phyloP scores from a whole-genome alignment of 768 basidiomycete species.

The Boletus reticuloceps region DNA sequence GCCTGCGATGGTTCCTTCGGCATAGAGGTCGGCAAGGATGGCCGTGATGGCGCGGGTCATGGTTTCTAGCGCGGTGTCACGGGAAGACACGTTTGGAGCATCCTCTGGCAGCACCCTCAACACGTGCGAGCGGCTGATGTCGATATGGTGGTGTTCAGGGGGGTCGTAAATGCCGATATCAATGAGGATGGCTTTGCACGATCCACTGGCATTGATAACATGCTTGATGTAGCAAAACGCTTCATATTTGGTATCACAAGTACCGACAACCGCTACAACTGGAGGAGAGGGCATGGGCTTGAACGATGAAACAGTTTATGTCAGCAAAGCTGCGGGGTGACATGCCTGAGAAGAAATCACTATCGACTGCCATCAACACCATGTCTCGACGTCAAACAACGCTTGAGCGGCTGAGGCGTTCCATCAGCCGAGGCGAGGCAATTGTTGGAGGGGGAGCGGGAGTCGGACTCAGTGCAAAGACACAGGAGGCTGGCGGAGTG shows the following conservation, averaged over 20 bases:
- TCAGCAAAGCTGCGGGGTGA: neutral
- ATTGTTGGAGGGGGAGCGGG: conserved; percentile 29
- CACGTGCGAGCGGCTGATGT: conserved; percentile 22
- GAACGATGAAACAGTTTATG: no score
- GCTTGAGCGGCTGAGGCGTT: conserved; percentile 12
- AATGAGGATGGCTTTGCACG: conserved; percentile 26
- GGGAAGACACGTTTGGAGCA: conserved; percentile 5
- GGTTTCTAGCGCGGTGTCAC: conserved; percentile 5
- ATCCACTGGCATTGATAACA: conserved; percentile 6
- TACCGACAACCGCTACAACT: conserved; percentile 25
- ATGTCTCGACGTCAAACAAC: conserved; percentile 19
- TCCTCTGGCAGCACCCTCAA: conserved; percentile 4
- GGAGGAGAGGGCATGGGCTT: conserved; percentile 12
- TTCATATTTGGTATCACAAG: conserved; percentile 28
- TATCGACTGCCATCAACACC: neutral
- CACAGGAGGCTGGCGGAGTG: conserved; percentile 25
- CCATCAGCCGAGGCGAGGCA: conserved; percentile 15
- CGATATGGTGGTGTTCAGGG: conserved; percentile 11
- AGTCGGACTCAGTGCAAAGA: conserved; percentile 26
- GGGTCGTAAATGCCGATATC: conserved; percentile 22
- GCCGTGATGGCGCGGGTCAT: conserved; percentile 21
- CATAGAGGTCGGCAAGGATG: conserved; percentile 14
- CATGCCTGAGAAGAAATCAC: neutral
- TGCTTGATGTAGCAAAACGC: conserved; percentile 23
- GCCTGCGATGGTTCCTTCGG: conserved; percentile 14